Percentiles rank a stretch among this genome's conserved stretches.
These are phyloP conservation scores for Aspergillus sp. DNA, from an alignment of 2,329 filamentous ascomycete species.

Conservation along the genomic window DNA sequence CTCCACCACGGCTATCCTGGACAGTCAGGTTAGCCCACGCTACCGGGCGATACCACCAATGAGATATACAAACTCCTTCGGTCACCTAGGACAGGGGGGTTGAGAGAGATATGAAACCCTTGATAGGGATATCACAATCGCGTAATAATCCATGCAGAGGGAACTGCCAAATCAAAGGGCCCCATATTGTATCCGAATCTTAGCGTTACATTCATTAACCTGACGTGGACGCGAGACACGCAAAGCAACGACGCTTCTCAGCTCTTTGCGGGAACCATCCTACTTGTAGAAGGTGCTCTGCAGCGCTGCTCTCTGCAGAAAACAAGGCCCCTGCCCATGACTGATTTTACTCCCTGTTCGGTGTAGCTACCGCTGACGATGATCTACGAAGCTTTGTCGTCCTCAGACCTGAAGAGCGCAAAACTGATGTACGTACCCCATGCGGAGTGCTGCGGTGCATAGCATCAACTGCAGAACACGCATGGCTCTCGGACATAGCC, in stretches of 20 bases:
- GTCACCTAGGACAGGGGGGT: neutral
- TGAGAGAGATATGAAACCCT: neutral
- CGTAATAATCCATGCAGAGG: conserved; percentile 3
- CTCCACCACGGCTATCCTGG: conserved; percentile 8
- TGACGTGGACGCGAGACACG: neutral
- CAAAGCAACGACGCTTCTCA: neutral
- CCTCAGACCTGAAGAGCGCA: neutral
- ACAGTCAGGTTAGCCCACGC: conserved; percentile 3
- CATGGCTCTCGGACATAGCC: neutral
- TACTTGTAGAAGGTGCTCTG: neutral
- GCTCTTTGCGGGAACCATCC: neutral
- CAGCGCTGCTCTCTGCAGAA: neutral
- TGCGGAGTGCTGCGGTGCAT: neutral
- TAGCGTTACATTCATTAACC: conserved; percentile 2
- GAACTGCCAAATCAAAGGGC: neutral
- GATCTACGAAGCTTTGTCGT: conserved; percentile 2
- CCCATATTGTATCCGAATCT: neutral
- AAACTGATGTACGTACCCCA: neutral
- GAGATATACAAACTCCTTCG: neutral
- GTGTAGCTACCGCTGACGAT: conserved; percentile 1
- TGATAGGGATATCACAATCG: neutral
- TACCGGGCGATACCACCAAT: conserved; percentile 4
- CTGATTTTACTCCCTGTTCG: conserved; percentile 2
- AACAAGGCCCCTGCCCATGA: neutral
- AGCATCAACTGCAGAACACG: neutral